Base-by-base conservation (phyloP, 164 flowering plant genomes). In the Magnolia sinica region DNA sequence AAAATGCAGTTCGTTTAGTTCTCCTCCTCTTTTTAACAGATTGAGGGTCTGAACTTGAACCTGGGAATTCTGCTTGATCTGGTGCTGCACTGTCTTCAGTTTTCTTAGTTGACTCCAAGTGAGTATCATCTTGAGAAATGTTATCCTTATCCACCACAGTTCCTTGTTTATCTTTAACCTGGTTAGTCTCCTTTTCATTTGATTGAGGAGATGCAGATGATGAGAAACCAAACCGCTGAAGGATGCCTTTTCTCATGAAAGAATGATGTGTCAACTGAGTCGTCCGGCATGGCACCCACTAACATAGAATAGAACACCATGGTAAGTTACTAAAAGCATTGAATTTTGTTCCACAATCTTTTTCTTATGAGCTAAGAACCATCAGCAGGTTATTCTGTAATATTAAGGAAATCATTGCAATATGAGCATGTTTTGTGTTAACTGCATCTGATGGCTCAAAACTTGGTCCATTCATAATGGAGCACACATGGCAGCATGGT, bases 151-250 rank as follows among this genome's bases (percentile, higher is more conserved):
- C 73, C 61, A 18, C 67, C 52, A 29, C 50, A 14, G 75, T 23
- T 49, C n/a, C 83, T 22, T 82, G 77, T 45, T 85, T 82, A 74
- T 80, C 80, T 76, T 67, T 78, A 80, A 83, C 63, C n/a, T 80
- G 82, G 37, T 67, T 70, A 20, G 71, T 74, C 70, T 81, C 87
- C 75, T 91, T 92, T 3, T 87, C 94, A n/a, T 73, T 24, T 52
- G 85, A 72, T 78, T 91, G 83, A 68, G 95, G 85, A 16, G 95
- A 87, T 59, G 97, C 88, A 74, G 96, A 85, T 16, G 95, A 88
- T 49, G 91, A 87, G 68, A 90, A 72, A 63, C 92, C 89, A 78
- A 82, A 86, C 18, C 83, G 81, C 69, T 84, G 88, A 11, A 83
- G 74, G 27, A 49, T 13, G 9, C 74, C 74, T 50, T 76, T 63